Conservation (phyloP, 768 basidiomycete species). For the Suillus cothurnatus region DNA sequence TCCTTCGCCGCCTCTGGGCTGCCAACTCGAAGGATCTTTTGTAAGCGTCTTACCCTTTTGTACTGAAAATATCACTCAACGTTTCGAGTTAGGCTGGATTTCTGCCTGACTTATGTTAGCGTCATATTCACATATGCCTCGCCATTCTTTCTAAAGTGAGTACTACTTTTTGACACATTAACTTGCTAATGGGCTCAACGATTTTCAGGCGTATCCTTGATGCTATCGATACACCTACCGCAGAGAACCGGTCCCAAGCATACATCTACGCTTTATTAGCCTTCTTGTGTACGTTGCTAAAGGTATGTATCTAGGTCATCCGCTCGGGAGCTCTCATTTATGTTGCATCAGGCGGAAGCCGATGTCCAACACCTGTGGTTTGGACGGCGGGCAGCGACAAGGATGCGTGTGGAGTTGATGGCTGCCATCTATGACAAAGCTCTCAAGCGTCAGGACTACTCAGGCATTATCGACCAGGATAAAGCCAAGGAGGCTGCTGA, state of each 20-base stretch:
- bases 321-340: neutral
- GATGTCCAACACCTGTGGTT: constrained; percentile 82
- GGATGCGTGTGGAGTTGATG: constrained; percentile 81
- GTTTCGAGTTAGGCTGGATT: constrained; percentile 53
- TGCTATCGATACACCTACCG: constrained; percentile 49
- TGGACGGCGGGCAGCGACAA: constrained; percentile 71
- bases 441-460: constrained; percentile 79
- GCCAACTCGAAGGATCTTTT: constrained; percentile 50
- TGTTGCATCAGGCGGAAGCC: constrained; percentile 48
- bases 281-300: constrained; percentile 53
- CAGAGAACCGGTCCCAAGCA: constrained; percentile 57
- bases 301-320: constrained; percentile 15
- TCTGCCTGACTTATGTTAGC: constrained; percentile 63
- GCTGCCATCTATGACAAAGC: constrained; percentile 88
- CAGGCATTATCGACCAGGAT: constrained; percentile 67
- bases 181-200: neutral
- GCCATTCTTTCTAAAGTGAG: constrained; percentile 84
- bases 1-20: constrained; percentile 45
- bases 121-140: constrained; percentile 77
- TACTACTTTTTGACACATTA: neutral
- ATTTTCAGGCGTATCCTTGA: constrained; percentile 57
- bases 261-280: constrained; percentile 81
- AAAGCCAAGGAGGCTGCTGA: constrained; percentile 29
- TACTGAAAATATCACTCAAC: neutral
- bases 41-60: constrained; percentile 16